Percentiles rank a stretch among this genome's conserved stretches.
Evolutionary conservation across 306 rosid species (phyloP).

Genomic region (Quercus gilva): DNA sequence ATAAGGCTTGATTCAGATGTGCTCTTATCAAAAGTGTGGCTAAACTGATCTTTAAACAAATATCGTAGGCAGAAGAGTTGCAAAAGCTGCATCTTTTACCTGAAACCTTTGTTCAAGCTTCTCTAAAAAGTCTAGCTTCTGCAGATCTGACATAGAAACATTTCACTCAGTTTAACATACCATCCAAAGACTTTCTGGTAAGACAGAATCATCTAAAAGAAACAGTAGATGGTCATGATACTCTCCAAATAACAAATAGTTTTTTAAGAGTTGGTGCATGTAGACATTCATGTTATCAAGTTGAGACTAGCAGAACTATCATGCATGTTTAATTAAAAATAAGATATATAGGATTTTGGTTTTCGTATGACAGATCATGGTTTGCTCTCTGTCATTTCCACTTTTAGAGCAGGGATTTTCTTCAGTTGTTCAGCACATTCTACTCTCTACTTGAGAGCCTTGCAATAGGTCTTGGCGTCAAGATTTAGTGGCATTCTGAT

Average conservation of each 20-base stretch:
- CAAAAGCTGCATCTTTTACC: conserved; percentile 20
- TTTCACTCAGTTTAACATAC: conserved; percentile 19
- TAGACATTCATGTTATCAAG: neutral
- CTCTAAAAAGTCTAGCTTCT: conserved; percentile 32
- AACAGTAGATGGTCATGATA: neutral
- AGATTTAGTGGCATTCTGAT: too few relatives aligned
- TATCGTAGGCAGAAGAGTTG: neutral
- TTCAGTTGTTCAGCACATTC: too few relatives aligned
- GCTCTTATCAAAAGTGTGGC: neutral
- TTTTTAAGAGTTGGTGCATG: neutral
- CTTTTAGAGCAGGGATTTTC: too few relatives aligned
- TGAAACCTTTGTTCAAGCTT: conserved; percentile 29
- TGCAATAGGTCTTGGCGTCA: too few relatives aligned
- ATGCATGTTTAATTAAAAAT: neutral
- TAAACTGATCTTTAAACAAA: neutral
- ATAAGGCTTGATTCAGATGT: neutral
- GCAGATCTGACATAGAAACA: conserved; percentile 37
- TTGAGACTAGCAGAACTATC: neutral
- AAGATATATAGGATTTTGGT: neutral
- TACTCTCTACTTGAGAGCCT: too few relatives aligned
- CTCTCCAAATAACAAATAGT: neutral
- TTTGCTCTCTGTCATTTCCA: too few relatives aligned
- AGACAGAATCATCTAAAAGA: neutral
- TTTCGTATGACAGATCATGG: too few relatives aligned
- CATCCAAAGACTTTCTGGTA: neutral